Base-by-base conservation (phyloP, 192 early-diverging fungal genomes). In the Funneliformis geosporum region DNA sequence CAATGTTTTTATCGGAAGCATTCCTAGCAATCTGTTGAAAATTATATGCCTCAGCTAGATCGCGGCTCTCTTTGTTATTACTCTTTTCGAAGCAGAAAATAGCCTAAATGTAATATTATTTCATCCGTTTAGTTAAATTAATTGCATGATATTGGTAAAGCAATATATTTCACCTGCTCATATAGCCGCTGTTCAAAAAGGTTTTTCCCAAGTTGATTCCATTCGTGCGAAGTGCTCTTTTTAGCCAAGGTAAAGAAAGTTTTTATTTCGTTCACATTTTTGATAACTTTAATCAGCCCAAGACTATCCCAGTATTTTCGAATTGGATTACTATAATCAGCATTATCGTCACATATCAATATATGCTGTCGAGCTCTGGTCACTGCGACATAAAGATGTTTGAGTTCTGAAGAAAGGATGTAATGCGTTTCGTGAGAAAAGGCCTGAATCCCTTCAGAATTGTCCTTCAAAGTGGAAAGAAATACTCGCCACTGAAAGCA, bases 361-460 rank as follows among this genome's bases (percentile, higher is more conserved):
- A 72, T 43, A 39, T 21, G 70, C 40, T 43, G 70, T 2, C 40
- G 40, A 42, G 70, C 70, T n/a, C 70, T 72, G 70, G 70, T 72
- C 18, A 72, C 43, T 4, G 70, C 70, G 23, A 72, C 70, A 44
- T 72, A 72, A 43, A 72, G 70, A 72, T 72, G 33, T 43, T 72
- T 72, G 16, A 72, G 42, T 10, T 72, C 70, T 38, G 33, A 44
- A 23, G 70, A 72, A 72, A 72, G 70, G 14, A 72, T 72, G 23
- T 42, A 72, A 72, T 42, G 28, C 0, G 7, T 55, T 6, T 55
- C 50, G 16, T 55, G 50, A 55, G 18, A 55, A 18, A 55, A 55
- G 5, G 0, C 21, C 38, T 9, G 70, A 44, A 72, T 10, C 12
- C 70, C 18, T 18, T 72, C 8, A 72, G 42, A 44, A 38, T 46